A percentile compares a stretch with the other conserved stretches of the same genome.
Conservation (phyloP, 2,329 filamentous ascomycete genomes). For the Fusarium veterinarium region DNA sequence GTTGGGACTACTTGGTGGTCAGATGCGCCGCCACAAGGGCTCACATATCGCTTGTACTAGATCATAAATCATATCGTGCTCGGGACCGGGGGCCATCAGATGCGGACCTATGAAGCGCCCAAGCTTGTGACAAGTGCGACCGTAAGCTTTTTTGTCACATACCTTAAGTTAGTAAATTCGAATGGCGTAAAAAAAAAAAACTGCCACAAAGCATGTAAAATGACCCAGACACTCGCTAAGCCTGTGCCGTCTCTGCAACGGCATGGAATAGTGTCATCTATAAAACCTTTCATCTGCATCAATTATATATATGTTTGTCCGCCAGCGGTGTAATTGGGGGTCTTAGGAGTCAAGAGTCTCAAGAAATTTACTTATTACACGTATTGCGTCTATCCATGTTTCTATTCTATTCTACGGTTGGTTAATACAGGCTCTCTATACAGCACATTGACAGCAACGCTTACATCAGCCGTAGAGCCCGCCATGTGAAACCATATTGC, state of each 20-base stretch:
- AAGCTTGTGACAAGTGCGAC: too few relatives aligned
- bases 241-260: background rate
- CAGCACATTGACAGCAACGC: too few relatives aligned
- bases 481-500: too few relatives aligned
- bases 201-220: background rate
- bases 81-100: too few relatives aligned
- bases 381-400: background rate
- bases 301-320: background rate
- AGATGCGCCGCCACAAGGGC: too few relatives aligned
- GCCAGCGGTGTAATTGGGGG: background rate
- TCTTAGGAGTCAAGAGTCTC: background rate
- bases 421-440: background rate
- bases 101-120: too few relatives aligned
- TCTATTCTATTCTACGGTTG: background rate
- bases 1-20: too few relatives aligned
- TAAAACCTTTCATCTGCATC: background rate
- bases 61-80: too few relatives aligned
- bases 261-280: background rate
- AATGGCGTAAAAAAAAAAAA: background rate
- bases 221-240: background rate
- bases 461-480: too few relatives aligned
- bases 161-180: too few relatives aligned
- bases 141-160: too few relatives aligned
- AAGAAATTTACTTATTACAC: background rate
- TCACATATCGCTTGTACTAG: too few relatives aligned